Evolutionary conservation across 1,139 yeast genomes (phyloP), one percentile per base, ranked within the genome.

Genomic region (Yamadazyma diddensiae): DNA sequence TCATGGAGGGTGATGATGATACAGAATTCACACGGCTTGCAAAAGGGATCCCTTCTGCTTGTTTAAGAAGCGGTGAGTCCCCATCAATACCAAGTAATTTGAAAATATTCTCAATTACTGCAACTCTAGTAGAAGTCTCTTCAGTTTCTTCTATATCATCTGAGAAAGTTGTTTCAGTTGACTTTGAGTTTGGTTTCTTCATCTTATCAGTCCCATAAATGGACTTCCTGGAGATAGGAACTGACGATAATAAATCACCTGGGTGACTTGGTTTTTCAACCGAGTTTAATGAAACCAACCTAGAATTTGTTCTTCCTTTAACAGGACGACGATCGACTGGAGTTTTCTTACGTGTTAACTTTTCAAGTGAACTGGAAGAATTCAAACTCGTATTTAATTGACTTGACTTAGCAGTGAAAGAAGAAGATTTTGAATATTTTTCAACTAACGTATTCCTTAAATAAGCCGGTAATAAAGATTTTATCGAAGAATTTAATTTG

Each of bases 171-270:
- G 70, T 52, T 21, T 62, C 63, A 15, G 43, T 38, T 3, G 35
- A 30, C 10, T 13, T 25, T 12, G 30, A 28, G 18, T 22, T 24
- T 7, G 31, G 16, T 21, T 28, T 12, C 19, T 23, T 31, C 19
- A 18, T 13, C 7, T 31, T 31, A 12, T 44, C 47, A 13, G 43
- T 30, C 18, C 35, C 33, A 23, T 53, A 52, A 19, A 62, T 59
- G 0, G 67, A 48, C 37, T 70, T 63, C 42, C 90, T 65, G 1
- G 88, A 76, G 3, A 86, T 57, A 0, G 95, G 94, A 0, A 83
- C 95, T 33, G 84, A 84, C 0, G 95, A 83, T 11, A 87, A 59
- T 35, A 87, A 65, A 53, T 87, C 95, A 19, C 96, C 96, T 0
- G 96, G 95, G 36, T 65, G 70, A 38, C 84, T 82, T 10, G 77